These are phyloP conservation scores for Grosmannia huntii DNA, from an alignment of 2,329 filamentous ascomycete genomes.

Conservation along the genomic window DNA sequence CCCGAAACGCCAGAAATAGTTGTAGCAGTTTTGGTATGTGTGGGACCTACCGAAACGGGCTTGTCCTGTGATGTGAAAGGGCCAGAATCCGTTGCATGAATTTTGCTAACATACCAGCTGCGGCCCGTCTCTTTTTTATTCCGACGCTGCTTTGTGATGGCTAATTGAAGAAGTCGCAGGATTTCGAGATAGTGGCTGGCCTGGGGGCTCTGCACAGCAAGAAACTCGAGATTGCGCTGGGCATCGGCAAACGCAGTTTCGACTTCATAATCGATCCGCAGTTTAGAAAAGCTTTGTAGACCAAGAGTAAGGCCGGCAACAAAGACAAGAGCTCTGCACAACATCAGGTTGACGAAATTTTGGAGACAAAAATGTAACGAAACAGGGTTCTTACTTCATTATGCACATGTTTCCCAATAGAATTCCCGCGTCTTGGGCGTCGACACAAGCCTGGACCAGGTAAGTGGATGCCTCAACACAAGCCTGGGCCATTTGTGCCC, in stretches of 20 bases:
- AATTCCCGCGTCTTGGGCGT: constrained; percentile 8
- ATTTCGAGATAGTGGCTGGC: constrained; percentile 13
- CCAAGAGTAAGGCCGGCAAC: constrained; percentile 44
- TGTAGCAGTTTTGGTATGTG: neutral
- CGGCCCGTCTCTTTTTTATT: constrained; percentile 26
- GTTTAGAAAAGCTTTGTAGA: constrained; percentile 19
- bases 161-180: constrained; percentile 9
- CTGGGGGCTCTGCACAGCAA: constrained; percentile 9
- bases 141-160: constrained; percentile 8
- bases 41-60: neutral
- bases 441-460: constrained; percentile 12
- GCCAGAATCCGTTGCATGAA: neutral
- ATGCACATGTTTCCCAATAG: constrained; percentile 10
- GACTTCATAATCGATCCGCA: constrained; percentile 7
- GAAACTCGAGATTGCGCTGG: constrained; percentile 5
- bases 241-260: constrained; percentile 9
- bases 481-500: constrained; percentile 9
- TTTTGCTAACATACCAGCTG: constrained; percentile 21
- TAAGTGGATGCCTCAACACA: constrained; percentile 12
- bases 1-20: neutral
- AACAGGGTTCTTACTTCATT: neutral
- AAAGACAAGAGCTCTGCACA: constrained; percentile 36
- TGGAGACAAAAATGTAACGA: too few species aligned
- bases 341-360: neutral
- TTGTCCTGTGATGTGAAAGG: neutral